These are phyloP conservation scores for Phaeoacremonium minimum DNA, from an alignment of 2,329 filamentous ascomycete genomes.

Conservation along the genomic window DNA sequence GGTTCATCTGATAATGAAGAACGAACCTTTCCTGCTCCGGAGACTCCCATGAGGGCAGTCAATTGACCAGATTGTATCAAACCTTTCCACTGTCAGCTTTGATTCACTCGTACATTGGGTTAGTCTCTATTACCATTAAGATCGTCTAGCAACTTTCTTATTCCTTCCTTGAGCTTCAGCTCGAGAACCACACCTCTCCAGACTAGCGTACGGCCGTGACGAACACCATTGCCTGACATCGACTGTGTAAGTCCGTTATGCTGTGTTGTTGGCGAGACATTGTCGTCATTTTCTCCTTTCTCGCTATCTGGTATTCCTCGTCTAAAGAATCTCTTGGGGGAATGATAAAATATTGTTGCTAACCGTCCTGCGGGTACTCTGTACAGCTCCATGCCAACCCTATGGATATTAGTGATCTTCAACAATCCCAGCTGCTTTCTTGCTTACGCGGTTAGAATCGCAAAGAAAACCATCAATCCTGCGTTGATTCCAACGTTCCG, in stretches of 20 bases:
- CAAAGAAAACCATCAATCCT: constrained; percentile 12
- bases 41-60: constrained; percentile 12
- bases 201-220: constrained; percentile 7
- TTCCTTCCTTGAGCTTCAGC: constrained; percentile 4
- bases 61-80: constrained; percentile 9
- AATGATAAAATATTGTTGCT: constrained; percentile 16
- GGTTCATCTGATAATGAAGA: too few species aligned
- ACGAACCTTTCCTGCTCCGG: constrained; percentile 10
- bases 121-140: constrained; percentile 6
- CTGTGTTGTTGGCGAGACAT: too few species aligned
- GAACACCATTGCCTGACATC: too few species aligned
- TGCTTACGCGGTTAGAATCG: constrained; percentile 9
- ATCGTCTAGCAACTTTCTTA: constrained; percentile 7
- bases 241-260: too few species aligned
- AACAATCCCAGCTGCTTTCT: too few species aligned
- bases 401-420: too few species aligned
- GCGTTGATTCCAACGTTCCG: constrained; percentile 13
- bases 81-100: constrained; percentile 1
- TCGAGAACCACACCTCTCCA: constrained; percentile 14
- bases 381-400: constrained; percentile 12
- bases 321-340: constrained; percentile 4
- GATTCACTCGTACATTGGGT: not conserved
- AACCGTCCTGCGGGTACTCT: constrained; percentile 13
- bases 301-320: not conserved
- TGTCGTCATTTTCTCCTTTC: not conserved